Evolutionary conservation across 139 green algal genomes (phyloP).

Genomic region (Nannochloris sp.): DNA sequence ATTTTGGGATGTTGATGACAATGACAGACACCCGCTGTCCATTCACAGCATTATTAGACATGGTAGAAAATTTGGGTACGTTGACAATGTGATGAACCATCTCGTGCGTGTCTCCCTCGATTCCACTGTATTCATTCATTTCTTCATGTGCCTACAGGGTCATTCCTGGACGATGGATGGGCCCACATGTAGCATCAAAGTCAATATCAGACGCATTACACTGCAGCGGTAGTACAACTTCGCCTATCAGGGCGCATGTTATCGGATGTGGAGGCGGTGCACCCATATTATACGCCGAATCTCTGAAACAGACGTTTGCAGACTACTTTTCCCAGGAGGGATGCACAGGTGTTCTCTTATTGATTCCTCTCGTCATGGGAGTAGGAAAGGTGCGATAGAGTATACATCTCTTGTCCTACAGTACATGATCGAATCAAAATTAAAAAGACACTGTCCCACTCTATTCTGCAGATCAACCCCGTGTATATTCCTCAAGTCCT

Average conservation of each 20-base stretch:
- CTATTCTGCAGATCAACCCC: conserved; percentile 37
- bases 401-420: background rate
- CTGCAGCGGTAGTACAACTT: background rate
- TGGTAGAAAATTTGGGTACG: conserved; percentile 52
- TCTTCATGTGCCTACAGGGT: conserved; percentile 44
- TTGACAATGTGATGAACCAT: background rate
- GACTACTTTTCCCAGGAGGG: background rate
- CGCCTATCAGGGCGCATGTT: conserved; percentile 53
- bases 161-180: conserved; percentile 73
- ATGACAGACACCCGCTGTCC: conserved; percentile 44
- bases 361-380: conserved; percentile 77
- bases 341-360: conserved; percentile 44
- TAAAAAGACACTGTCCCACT: too few species aligned
- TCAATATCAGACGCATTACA: conserved; percentile 39
- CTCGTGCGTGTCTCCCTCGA: too few species aligned
- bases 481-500: conserved; percentile 72
- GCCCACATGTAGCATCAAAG: conserved; percentile 74
- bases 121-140: background rate
- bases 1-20: conserved; percentile 37
- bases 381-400: conserved; percentile 51
- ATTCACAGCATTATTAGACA: conserved; percentile 69
- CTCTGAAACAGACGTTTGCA: background rate
- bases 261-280: conserved; percentile 58
- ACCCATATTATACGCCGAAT: conserved; percentile 38
- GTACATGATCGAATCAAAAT: too few species aligned